Percentiles rank a stretch among this genome's conserved stretches.
These are phyloP conservation scores for Lichenothelia convexa DNA, from an alignment of 495 filamentous ascomycete species.

Conservation along the genomic window DNA sequence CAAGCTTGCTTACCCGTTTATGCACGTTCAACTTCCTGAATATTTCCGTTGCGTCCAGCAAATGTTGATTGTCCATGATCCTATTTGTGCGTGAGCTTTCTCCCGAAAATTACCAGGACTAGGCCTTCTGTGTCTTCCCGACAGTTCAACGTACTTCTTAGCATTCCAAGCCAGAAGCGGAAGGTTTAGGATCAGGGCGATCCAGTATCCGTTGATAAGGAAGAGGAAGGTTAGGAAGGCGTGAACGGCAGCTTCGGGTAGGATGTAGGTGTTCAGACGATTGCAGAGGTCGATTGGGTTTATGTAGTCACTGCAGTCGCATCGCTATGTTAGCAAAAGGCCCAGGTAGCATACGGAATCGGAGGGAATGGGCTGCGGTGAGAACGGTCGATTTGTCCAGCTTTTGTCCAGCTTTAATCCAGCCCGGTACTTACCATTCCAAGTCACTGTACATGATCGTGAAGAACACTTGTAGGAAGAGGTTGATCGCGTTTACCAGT, in stretches of 20 bases:
- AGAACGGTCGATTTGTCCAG: too few species aligned
- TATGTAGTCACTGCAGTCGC: conserved; percentile 72
- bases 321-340: conserved; percentile 4
- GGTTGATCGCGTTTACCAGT: conserved; percentile 99
- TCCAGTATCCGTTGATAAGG: conserved; percentile 97
- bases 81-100: conserved; percentile 26
- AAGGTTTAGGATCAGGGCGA: conserved; percentile 79
- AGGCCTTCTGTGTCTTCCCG: neutral
- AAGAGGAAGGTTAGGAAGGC: conserved; percentile 87
- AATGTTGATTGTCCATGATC: conserved; percentile 90
- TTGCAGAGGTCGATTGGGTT: conserved; percentile 99
- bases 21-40: conserved; percentile 98
- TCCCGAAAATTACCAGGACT: neutral
- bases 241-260: conserved; percentile 96
- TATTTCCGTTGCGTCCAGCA: conserved; percentile 96
- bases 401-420: too few species aligned
- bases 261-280: conserved; percentile 97
- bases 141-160: conserved; percentile 69
- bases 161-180: conserved; percentile 85
- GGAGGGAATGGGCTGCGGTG: too few species aligned
- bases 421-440: conserved; percentile 58
- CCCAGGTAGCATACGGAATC: too few species aligned
- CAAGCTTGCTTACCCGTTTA: conserved; percentile 61
- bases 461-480: conserved; percentile 99
- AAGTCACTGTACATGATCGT: conserved; percentile 99